Evolutionary conservation across 192 early-diverging fungal genomes (phyloP).

Genomic region (Coemansia javaensis): DNA sequence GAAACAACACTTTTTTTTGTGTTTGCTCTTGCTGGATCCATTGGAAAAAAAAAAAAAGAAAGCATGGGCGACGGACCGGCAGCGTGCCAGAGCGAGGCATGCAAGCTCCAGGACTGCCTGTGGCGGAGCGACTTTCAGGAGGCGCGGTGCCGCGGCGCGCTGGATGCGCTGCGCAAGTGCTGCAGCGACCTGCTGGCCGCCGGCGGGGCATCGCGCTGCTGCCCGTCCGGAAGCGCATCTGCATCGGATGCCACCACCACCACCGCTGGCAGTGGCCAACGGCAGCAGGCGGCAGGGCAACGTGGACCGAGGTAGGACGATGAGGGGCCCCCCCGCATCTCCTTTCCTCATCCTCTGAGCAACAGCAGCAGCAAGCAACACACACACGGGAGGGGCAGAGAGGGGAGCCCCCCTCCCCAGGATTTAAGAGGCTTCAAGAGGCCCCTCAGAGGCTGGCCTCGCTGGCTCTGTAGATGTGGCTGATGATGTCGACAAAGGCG

Average conservation of each 20-base stretch:
- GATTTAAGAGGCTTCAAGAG: too few species aligned
- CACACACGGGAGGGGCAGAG: too few species aligned
- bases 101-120: conserved; percentile 43
- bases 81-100: conserved; percentile 46
- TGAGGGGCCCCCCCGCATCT: too few species aligned
- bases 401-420: too few species aligned
- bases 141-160: conserved; percentile 23
- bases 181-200: conserved; percentile 23
- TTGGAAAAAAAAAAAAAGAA: background rate
- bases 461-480: conserved; percentile 4
- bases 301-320: too few species aligned
- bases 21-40: background rate
- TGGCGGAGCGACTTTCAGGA: conserved; percentile 47
- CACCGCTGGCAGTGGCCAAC: too few species aligned
- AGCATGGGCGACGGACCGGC: conserved; percentile 25
- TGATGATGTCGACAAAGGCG: conserved; percentile 20
- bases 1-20: too few species aligned
- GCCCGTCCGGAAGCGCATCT: conserved; percentile 10
- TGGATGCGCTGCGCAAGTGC: conserved; percentile 33
- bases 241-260: too few species aligned
- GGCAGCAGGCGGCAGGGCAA: too few species aligned
- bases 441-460: background rate
- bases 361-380: background rate
- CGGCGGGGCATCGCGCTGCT: conserved; percentile 39
- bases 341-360: too few species aligned